Percentiles rank a stretch among this genome's conserved stretches.
phyloP scores from a whole-genome alignment of 2,329 filamentous ascomycete genomes.

The Sarocladium kiliense region DNA sequence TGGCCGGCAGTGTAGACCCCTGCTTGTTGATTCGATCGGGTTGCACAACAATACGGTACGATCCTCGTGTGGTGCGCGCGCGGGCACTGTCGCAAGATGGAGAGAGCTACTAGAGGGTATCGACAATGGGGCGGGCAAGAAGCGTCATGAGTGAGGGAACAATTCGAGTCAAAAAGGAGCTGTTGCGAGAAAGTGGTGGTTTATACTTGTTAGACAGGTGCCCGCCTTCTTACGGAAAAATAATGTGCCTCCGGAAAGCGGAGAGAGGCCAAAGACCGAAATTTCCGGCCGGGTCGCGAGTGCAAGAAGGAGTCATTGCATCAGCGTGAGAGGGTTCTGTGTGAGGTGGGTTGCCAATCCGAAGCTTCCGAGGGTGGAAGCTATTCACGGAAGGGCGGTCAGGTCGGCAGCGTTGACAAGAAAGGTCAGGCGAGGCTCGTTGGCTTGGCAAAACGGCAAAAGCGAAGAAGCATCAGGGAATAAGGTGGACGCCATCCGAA shows the following conservation, averaged over 20 bases:
- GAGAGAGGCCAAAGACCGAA: slow-evolving; percentile 4
- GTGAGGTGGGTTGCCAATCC: slow-evolving; percentile 1
- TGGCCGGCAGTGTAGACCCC: too few species aligned
- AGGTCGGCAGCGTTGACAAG: background rate
- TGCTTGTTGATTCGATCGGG: too few species aligned
- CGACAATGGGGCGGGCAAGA: background rate
- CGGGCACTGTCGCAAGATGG: too few species aligned
- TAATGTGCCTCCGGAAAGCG: background rate
- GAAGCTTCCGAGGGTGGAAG: slow-evolving; percentile 5
- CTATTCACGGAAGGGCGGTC: slow-evolving; percentile 6
- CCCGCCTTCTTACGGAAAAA: too few species aligned
- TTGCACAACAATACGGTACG: too few species aligned
- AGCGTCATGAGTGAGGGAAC: too few species aligned
- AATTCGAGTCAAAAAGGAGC: too few species aligned
- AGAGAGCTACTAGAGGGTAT: too few species aligned
- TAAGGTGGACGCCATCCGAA: background rate
- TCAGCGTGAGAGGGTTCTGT: background rate
- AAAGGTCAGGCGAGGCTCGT: background rate
- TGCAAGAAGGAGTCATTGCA: background rate
- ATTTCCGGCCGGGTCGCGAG: background rate
- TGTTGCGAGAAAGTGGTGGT: too few species aligned
- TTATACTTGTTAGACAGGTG: background rate
- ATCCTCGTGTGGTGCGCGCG: too few species aligned
- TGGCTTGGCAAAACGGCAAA: background rate
- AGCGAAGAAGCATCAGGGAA: background rate